phyloP scores from a whole-genome alignment of 2,329 filamentous ascomycete genomes.

The Lanzia echinophila region DNA sequence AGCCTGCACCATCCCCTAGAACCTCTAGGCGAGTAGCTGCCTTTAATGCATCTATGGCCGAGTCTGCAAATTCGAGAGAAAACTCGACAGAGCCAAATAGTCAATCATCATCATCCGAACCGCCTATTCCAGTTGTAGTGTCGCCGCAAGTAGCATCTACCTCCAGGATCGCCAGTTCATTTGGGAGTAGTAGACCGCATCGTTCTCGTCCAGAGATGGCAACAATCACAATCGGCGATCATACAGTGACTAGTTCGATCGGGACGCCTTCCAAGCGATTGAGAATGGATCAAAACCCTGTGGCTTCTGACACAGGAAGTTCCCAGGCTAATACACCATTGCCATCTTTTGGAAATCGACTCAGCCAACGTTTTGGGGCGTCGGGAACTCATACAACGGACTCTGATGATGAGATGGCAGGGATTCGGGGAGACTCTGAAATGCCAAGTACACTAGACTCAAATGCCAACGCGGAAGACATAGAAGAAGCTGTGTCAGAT shows the following conservation, averaged over 20 bases:
- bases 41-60: conserved; percentile 28
- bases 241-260: conserved; percentile 28
- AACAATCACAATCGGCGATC: conserved; percentile 30
- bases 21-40: conserved; percentile 23
- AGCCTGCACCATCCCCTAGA: conserved; percentile 10
- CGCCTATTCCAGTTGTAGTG: conserved; percentile 21
- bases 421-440: conserved; percentile 25
- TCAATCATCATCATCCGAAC: conserved; percentile 11
- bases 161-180: conserved; percentile 20
- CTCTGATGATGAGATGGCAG: conserved; percentile 4
- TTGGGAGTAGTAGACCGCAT: conserved; percentile 18
- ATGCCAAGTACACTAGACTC: conserved; percentile 18
- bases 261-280: conserved; percentile 25
- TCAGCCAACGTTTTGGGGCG: conserved; percentile 29
- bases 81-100: neutral
- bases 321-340: conserved; percentile 1
- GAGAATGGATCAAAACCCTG: conserved; percentile 11
- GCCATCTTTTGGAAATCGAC: conserved; percentile 26
- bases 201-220: conserved; percentile 24
- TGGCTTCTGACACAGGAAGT: conserved; percentile 3
- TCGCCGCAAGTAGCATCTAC: conserved; percentile 21
- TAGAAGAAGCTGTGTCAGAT: conserved; percentile 9
- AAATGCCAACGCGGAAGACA: conserved; percentile 13
- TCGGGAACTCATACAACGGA: conserved; percentile 15
- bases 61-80: conserved; percentile 11